Base-by-base conservation (phyloP, 331 rosid genomes). In the Telfairia occidentalis region DNA sequence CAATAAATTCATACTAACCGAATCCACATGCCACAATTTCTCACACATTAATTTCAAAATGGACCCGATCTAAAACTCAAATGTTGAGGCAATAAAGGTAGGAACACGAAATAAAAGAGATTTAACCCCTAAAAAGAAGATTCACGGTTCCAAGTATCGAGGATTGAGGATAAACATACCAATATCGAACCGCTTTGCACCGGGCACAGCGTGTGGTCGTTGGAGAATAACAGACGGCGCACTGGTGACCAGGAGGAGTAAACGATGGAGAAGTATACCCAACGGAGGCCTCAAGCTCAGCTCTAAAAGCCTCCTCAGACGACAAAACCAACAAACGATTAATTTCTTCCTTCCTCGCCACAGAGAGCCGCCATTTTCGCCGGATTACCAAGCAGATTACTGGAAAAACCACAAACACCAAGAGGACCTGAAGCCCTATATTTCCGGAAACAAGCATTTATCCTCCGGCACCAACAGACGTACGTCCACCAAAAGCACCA, bases 101-200 rank as follows among this genome's bases (percentile, higher is more conserved):
- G 5, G 32, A 76, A 42, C 13, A 74, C 3, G 18, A 40, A 80
- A 30, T 58, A 21, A 10, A 7, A n/a, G 42, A 38, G 61, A 32
- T 45, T 49, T 73, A 73, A 42, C 42, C 16, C 58, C 75, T 8
- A 71, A 8, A 12, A 29, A 5, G 9, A 71, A 48, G 60, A 49
- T 71, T 48, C 46, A 3, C 0, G n/a, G 26, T 38, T 74, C 8
- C 21, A 73, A 7, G 34, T 45, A 7, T 11, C 12, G 29, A 12
- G 12, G 0, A 21, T 3, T 35, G 58, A 61, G 15, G 74, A 40
- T 8, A 12, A 66, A 77, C 87, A 7, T 82, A 93, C 98, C 98
- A 93, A 87, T 93, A 93, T 3, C 91, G 97, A 74, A 89, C 94
- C n/a, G 89, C 85, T 84, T 91, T 93, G 83, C 98, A 93, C 71